A percentile compares a stretch with the other conserved stretches of the same genome.
These are phyloP conservation scores for Gossypioides kirkii DNA, from an alignment of 345 rosid species.

Conservation along the genomic window DNA sequence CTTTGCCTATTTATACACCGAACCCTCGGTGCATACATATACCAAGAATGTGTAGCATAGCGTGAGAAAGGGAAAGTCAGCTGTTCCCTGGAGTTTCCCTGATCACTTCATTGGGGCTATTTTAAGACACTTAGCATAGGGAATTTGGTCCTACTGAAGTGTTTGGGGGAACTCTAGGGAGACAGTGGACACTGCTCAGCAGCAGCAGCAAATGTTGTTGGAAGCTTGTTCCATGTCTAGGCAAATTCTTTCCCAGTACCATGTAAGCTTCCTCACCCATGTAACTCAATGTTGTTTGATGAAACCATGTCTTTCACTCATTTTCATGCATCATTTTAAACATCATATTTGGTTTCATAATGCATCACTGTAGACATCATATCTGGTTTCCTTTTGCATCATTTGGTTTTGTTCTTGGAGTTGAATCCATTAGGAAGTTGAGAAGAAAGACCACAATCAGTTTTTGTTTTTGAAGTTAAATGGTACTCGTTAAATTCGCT, in stretches of 20 bases:
- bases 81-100: constrained; percentile 35
- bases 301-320: not conserved
- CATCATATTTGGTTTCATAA: too few species aligned
- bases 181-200: constrained; percentile 14
- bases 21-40: not conserved
- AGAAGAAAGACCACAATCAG: too few species aligned
- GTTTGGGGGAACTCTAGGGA: constrained; percentile 59
- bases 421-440: too few species aligned
- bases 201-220: not conserved
- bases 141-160: constrained; percentile 32
- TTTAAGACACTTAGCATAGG: not conserved
- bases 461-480: too few species aligned
- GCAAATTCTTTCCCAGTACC: not conserved
- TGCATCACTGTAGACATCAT: too few species aligned
- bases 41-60: not conserved
- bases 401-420: too few species aligned
- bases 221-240: not conserved
- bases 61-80: constrained; percentile 6
- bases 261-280: not conserved
- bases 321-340: not conserved
- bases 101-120: constrained; percentile 36
- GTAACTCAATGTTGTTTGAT: not conserved
- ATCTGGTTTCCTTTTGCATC: too few species aligned
- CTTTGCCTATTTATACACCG: not conserved
- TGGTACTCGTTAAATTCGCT: too few species aligned